phyloP scores from a whole-genome alignment of 1,139 yeast genomes.

The Kodamaea arcana region DNA sequence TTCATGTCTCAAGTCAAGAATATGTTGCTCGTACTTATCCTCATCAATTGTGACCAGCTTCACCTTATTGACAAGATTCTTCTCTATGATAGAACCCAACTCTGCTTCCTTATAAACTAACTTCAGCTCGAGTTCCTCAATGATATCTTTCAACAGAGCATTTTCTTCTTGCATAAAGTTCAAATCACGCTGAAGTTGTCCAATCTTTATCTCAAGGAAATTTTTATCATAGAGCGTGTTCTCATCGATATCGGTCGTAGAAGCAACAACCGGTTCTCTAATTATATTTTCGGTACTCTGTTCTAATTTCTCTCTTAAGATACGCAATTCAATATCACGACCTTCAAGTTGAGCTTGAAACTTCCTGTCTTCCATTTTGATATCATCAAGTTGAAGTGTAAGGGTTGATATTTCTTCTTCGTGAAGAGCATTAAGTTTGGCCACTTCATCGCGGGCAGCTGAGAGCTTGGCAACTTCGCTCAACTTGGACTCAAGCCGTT shows the following conservation, averaged over 20 bases:
- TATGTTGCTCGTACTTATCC: constrained; percentile 11
- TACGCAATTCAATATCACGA: constrained; percentile 13
- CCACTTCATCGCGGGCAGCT: constrained; percentile 8
- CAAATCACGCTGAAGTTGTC: constrained; percentile 51
- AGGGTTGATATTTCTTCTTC: constrained; percentile 11
- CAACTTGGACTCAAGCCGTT: background rate
- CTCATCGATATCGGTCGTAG: constrained; percentile 4
- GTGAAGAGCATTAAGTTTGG: constrained; percentile 2
- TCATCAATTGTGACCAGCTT: constrained; percentile 10
- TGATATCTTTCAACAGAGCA: constrained; percentile 8
- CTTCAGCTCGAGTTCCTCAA: constrained; percentile 8
- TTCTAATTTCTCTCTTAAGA: constrained; percentile 11
- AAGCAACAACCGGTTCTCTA: background rate
- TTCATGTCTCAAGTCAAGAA: constrained; percentile 24
- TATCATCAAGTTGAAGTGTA: constrained; percentile 10
- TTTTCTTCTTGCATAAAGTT: constrained; percentile 22
- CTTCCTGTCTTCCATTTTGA: constrained; percentile 12
- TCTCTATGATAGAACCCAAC: constrained; percentile 12
- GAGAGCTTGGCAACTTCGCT: constrained; percentile 3
- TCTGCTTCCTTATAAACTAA: constrained; percentile 12
- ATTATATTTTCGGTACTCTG: constrained; percentile 1
- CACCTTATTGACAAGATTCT: constrained; percentile 12
- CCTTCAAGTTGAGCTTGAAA: constrained; percentile 14
- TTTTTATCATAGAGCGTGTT: constrained; percentile 9
- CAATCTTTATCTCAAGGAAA: constrained; percentile 45